These are phyloP conservation scores for Neofusicoccum umdonicola DNA, from an alignment of 2,329 filamentous ascomycete genomes.

Conservation along the genomic window DNA sequence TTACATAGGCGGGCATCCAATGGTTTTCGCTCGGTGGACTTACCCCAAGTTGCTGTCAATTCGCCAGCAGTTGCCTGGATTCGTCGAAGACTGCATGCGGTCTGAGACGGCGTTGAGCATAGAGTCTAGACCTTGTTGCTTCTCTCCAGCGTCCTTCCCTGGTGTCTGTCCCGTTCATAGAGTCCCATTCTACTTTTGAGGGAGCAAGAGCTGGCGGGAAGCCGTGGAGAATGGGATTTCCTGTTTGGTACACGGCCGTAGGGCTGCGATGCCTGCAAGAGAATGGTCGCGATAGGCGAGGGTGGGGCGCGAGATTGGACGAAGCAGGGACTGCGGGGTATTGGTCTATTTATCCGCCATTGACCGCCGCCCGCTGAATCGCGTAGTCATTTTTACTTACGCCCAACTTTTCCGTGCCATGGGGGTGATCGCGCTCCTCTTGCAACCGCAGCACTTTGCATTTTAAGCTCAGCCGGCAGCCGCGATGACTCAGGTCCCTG, in stretches of 20 bases:
- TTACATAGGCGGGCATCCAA: too few species aligned
- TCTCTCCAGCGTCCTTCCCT: too few species aligned
- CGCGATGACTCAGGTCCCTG: not conserved
- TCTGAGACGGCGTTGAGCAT: too few species aligned
- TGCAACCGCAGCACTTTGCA: not conserved
- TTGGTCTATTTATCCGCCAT: not conserved
- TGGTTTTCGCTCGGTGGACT: too few species aligned
- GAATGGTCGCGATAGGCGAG: not conserved
- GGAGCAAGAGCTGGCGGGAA: too few species aligned
- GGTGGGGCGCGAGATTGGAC: not conserved
- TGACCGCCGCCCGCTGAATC: not conserved
- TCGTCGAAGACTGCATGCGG: too few species aligned
- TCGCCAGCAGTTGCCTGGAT: too few species aligned
- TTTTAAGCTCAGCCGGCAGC: not conserved
- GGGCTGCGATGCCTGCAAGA: not conserved
- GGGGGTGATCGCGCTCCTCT: not conserved
- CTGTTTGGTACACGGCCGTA: not conserved
- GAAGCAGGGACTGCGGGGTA: constrained; percentile 8
- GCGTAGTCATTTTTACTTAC: not conserved
- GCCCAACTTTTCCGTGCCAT: not conserved
- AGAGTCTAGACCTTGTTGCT: too few species aligned
- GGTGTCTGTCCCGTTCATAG: too few species aligned
- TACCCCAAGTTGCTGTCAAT: too few species aligned
- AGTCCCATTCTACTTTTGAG: too few species aligned
- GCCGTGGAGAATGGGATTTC: not conserved